These are phyloP conservation scores for Trichoderma breve DNA, from an alignment of 2,329 filamentous ascomycete species.

Conservation along the genomic window DNA sequence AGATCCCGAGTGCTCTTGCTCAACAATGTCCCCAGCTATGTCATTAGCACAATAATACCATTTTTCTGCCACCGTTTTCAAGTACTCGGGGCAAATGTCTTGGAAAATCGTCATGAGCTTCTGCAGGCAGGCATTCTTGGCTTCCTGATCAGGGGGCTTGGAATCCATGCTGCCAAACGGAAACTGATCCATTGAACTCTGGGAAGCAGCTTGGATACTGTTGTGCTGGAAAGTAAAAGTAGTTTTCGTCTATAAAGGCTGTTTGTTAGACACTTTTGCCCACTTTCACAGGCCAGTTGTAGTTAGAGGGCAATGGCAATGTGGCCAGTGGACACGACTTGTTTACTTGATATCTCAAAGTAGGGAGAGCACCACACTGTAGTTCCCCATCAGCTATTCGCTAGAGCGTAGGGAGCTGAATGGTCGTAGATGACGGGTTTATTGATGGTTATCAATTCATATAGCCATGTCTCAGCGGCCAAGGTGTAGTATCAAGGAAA, in stretches of 20 bases:
- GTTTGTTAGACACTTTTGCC: neutral
- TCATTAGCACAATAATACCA: conserved; percentile 31
- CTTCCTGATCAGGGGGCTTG: neutral
- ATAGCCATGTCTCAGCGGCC: neutral
- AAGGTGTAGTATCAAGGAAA: neutral
- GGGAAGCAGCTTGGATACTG: neutral
- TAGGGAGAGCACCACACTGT: neutral
- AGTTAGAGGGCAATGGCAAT: neutral
- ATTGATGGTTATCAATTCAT: neutral
- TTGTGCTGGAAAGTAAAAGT: neutral
- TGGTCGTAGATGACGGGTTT: neutral
- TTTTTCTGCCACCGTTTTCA: conserved; percentile 31
- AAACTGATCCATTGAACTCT: neutral
- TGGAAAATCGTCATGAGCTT: conserved; percentile 39
- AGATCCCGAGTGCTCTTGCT: conserved; percentile 38
- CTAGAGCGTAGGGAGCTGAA: neutral
- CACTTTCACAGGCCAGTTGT: neutral
- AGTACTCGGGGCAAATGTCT: conserved; percentile 43
- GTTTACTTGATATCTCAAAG: neutral
- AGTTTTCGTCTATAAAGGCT: neutral
- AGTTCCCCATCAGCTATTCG: neutral
- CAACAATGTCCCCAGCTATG: conserved; percentile 41
- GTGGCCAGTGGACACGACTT: neutral
- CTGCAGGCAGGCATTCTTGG: conserved; percentile 21
- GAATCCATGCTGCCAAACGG: neutral